phyloP scores from a whole-genome alignment of 1,139 yeast genomes.

The Geotrichum cucujoidarum region DNA sequence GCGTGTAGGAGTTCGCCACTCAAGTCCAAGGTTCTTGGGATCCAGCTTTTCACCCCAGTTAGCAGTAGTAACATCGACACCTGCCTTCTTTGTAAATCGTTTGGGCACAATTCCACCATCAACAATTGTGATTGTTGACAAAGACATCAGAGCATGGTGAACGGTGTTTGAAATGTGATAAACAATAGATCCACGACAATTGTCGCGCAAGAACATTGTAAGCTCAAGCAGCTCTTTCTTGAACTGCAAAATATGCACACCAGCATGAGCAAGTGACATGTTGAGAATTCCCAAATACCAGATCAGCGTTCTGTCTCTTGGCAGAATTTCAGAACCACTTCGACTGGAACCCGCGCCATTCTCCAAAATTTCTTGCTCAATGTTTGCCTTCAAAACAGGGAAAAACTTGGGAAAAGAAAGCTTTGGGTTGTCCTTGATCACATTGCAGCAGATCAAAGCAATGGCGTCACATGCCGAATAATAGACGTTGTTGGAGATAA shows the following conservation, averaged over 20 bases:
- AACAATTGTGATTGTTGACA: slow-evolving; percentile 44
- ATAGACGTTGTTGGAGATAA: slow-evolving; percentile 55
- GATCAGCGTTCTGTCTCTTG: slow-evolving; percentile 70
- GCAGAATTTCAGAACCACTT: slow-evolving; percentile 61
- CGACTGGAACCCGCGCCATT: slow-evolving; percentile 81
- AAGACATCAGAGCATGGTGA: slow-evolving; percentile 61
- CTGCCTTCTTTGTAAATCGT: slow-evolving; percentile 35
- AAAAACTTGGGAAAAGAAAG: slow-evolving; percentile 46
- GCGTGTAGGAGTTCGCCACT: slow-evolving; percentile 70
- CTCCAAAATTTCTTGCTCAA: slow-evolving; percentile 67
- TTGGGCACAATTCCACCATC: slow-evolving; percentile 29
- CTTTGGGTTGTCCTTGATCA: slow-evolving; percentile 58
- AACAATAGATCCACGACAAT: slow-evolving; percentile 61
- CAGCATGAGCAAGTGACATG: slow-evolving; percentile 69
- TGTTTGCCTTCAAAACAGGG: slow-evolving; percentile 46
- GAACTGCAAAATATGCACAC: slow-evolving; percentile 45
- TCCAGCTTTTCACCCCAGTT: slow-evolving; percentile 36
- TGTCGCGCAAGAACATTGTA: slow-evolving; percentile 48
- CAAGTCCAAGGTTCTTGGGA: slow-evolving; percentile 45
- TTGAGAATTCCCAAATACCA: slow-evolving; percentile 70
- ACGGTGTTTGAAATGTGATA: slow-evolving; percentile 47
- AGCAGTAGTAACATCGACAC: slow-evolving; percentile 19
- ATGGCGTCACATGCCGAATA: slow-evolving; percentile 64
- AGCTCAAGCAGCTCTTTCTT: slow-evolving; percentile 48
- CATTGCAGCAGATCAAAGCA: slow-evolving; percentile 64